Evolutionary conservation across 306 rosid species (phyloP), one percentile per base, ranked within the genome.

Genomic region (Datisca glomerata): DNA sequence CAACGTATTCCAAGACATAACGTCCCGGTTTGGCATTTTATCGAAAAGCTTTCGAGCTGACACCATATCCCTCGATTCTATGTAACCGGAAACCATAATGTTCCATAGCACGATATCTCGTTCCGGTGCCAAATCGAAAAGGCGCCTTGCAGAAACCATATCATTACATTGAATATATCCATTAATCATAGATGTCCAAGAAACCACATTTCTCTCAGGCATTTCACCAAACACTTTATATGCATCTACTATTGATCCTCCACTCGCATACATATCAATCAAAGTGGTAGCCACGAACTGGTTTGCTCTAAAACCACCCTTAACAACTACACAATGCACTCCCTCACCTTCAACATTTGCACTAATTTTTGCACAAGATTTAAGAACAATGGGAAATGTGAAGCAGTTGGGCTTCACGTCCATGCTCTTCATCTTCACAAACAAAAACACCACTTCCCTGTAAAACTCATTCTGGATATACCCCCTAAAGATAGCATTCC

Each of bases 81-180:
- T 69, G 37, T 76, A 85, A 32, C 96, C 93, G 0, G 71, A 58
- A 50, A 85, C 41, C 51, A 85, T 24, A 7, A 65, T 72, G 71
- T 70, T 80, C 81, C 93, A 85, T 57, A 85, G 25, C 20, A 85
- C 73, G 18, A 80, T 57, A 29, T 80, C 96, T 1, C 89, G 75
- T 48, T 61, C 72, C 0, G 93, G 82, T 0, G 89, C 74, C 49
- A 77, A 48, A 11, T 80, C 74, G 34, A 85, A 85, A 32, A 85
- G 73, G 3, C 57, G 19, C 18, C 60, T 52, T 0, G 81, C 85
- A 21, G 69, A 74, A 23, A 49, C 68, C 72, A 85, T 43, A 52
- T 78, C 80, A 37, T 47, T 17, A 47, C 70, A 64, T 24, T 54
- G 44, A 12, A 80, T 68, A 48, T 74, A 75, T 0, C 62, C 85